A percentile compares a stretch with the other conserved stretches of the same genome.
phyloP scores from a whole-genome alignment of 371 early-diverging fungal genomes.

The Batkoa obscura region DNA sequence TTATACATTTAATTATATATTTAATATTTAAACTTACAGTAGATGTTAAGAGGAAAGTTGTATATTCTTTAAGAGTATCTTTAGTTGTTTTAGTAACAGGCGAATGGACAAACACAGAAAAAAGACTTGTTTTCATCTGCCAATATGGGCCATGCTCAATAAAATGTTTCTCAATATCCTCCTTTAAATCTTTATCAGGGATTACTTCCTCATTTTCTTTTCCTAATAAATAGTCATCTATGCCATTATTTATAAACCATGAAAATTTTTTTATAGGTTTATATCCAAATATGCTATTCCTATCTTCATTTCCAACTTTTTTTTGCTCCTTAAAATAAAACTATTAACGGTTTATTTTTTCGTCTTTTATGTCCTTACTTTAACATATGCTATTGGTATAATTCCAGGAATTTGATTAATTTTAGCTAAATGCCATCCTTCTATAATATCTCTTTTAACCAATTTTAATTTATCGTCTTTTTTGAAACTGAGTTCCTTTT shows the following conservation, averaged over 20 bases:
- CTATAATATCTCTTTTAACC: slow-evolving; percentile 14
- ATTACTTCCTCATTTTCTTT: slow-evolving; percentile 9
- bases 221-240: slow-evolving; percentile 17
- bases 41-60: slow-evolving; percentile 20
- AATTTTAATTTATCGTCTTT: slow-evolving; percentile 17
- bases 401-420: slow-evolving; percentile 18
- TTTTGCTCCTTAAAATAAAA: slow-evolving; percentile 2
- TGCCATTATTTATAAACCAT: slow-evolving; percentile 22
- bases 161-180: slow-evolving; percentile 22
- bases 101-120: slow-evolving; percentile 16
- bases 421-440: slow-evolving; percentile 20
- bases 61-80: slow-evolving; percentile 20
- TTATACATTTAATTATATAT: background rate
- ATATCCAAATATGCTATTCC: slow-evolving; percentile 16
- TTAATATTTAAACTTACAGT: slow-evolving; percentile 14
- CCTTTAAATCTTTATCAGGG: slow-evolving; percentile 10
- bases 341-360: background rate
- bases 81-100: slow-evolving; percentile 18
- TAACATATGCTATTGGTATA: slow-evolving; percentile 18
- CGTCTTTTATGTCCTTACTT: slow-evolving; percentile 10
- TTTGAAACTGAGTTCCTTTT: slow-evolving; percentile 16
- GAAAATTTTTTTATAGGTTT: slow-evolving; percentile 19
- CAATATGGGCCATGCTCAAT: slow-evolving; percentile 19
- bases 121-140: slow-evolving; percentile 18
- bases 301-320: slow-evolving; percentile 5